Percentiles rank a stretch among this genome's conserved stretches.
Evolutionary conservation across 257 asterid genomes (phyloP).

Genomic region (Paraleonurus japonicus): DNA sequence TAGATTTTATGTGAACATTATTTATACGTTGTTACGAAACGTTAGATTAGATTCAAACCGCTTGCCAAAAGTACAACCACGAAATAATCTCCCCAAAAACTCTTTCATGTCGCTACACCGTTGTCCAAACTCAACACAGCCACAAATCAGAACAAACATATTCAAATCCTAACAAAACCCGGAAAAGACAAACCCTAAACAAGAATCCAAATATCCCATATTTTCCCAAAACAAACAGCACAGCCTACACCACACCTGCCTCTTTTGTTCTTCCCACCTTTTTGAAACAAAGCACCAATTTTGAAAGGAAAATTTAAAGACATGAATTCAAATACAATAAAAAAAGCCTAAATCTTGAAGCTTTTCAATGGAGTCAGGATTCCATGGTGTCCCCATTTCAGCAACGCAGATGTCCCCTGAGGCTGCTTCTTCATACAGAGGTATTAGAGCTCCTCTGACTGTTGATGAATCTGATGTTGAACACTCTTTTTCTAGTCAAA

Average conservation of each 20-base stretch:
- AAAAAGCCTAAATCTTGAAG: conserved; percentile 20
- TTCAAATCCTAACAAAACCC: conserved; percentile 22
- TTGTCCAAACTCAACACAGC: conserved; percentile 20
- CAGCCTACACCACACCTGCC: not conserved
- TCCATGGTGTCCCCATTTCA: conserved; percentile 58
- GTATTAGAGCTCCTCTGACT: conserved; percentile 94
- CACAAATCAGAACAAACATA: conserved; percentile 35
- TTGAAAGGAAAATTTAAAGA: not conserved
- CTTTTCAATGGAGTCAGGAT: conserved; percentile 49
- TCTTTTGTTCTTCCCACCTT: conserved; percentile 20
- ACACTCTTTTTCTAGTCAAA: conserved; percentile 40
- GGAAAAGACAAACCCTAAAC: conserved; percentile 34
- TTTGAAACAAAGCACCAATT: conserved; percentile 12
- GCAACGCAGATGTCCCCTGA: conserved; percentile 43
- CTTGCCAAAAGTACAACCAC: conserved; percentile 20
- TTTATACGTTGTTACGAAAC: not conserved
- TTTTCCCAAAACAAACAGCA: conserved; percentile 9
- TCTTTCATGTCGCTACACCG: conserved; percentile 11
- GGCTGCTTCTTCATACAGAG: conserved; percentile 45
- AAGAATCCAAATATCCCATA: conserved; percentile 23
- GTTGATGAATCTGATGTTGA: conserved; percentile 76
- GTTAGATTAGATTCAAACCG: not conserved
- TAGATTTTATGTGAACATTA: not conserved
- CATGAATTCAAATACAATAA: conserved; percentile 19
- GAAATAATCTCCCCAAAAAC: conserved; percentile 13